Conservation (phyloP, 306 rosid species). For the Vicia sativa region DNA sequence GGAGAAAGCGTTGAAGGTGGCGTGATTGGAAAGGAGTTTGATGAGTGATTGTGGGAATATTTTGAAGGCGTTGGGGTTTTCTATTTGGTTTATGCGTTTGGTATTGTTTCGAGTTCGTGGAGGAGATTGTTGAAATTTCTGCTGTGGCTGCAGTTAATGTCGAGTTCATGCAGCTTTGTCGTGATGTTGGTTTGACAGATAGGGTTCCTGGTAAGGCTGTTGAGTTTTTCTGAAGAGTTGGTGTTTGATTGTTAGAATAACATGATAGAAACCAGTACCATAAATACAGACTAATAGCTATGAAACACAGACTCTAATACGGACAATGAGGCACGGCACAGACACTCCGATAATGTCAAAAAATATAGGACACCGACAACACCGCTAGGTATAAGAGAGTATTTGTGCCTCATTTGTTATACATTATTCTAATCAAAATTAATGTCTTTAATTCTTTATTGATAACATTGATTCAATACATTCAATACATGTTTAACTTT, state of each 20-base stretch:
- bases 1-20: slow-evolving; percentile 59
- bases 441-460: no score
- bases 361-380: no score
- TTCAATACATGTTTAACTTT: no score
- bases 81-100: slow-evolving; percentile 62
- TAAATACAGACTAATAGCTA: no score
- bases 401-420: no score
- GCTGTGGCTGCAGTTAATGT: slow-evolving; percentile 43
- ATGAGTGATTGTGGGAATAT: slow-evolving; percentile 37
- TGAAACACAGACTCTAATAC: no score
- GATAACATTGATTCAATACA: no score
- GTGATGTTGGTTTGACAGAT: slow-evolving; percentile 45
- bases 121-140: slow-evolving; percentile 59
- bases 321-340: no score
- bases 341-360: no score
- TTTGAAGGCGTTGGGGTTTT: slow-evolving; percentile 59
- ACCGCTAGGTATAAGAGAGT: no score
- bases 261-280: no score
- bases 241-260: slow-evolving; percentile 17
- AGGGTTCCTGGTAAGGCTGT: slow-evolving; percentile 48
- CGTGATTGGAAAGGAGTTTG: slow-evolving; percentile 60
- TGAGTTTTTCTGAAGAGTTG: slow-evolving; percentile 7
- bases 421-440: no score
- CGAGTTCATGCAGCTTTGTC: slow-evolving; percentile 55
- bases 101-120: slow-evolving; percentile 57